Conservation (phyloP, 306 rosid species). For the Quercus rubra region DNA sequence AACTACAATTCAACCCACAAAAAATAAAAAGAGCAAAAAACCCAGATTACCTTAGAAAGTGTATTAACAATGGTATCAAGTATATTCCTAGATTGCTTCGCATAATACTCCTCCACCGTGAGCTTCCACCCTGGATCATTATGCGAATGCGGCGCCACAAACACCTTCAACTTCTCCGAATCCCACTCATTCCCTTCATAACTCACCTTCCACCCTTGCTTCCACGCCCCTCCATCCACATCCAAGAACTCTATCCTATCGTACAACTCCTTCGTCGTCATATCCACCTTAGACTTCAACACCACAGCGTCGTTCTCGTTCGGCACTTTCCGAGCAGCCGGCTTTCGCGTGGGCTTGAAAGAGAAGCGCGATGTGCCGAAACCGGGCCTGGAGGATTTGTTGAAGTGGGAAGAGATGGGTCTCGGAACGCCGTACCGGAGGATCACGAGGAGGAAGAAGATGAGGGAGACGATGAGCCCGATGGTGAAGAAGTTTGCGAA, state of each 20-base stretch:
- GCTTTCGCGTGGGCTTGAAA: conserved; percentile 31
- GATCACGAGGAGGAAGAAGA: conserved; percentile 62
- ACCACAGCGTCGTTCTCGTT: conserved; percentile 14
- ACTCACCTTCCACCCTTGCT: conserved; percentile 86
- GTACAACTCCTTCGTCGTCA: conserved; percentile 81
- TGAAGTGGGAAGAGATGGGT: conserved; percentile 55
- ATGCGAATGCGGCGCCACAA: conserved; percentile 96
- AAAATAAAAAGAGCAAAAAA: background rate
- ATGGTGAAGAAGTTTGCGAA: conserved; percentile 72
- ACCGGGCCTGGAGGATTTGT: background rate
- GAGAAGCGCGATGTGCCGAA: conserved; percentile 30
- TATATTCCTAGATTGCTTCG: conserved; percentile 72
- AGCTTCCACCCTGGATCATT: conserved; percentile 99
- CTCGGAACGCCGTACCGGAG: conserved; percentile 72
- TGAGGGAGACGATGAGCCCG: conserved; percentile 58
- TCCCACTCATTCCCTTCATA: conserved; percentile 95
- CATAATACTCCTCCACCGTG: conserved; percentile 91
- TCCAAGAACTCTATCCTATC: conserved; percentile 79
- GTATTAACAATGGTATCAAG: conserved; percentile 88
- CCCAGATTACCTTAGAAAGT: conserved; percentile 59
- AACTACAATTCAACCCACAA: background rate
- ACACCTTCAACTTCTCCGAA: conserved; percentile 76
- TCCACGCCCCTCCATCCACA: conserved; percentile 93
- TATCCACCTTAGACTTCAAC: conserved; percentile 54
- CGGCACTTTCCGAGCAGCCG: conserved; percentile 31